phyloP scores from a whole-genome alignment of 805 yeast genomes.

The Blastobotrys parvus region DNA sequence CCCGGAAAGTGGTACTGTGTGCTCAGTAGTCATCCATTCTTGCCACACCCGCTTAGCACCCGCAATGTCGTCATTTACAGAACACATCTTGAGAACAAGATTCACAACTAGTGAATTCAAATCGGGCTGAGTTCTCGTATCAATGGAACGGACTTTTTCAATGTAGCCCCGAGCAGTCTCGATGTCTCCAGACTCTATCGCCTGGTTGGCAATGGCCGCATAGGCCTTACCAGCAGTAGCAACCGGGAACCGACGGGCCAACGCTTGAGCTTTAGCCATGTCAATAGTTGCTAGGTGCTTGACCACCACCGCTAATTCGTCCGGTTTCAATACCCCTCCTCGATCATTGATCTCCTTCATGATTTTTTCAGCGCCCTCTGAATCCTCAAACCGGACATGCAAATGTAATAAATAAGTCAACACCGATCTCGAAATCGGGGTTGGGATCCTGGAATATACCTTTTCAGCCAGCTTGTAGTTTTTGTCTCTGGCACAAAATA shows the following conservation, averaged over 20 bases:
- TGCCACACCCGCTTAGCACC: constrained; percentile 15
- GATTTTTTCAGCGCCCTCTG: constrained; percentile 15
- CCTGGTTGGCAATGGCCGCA: constrained; percentile 20
- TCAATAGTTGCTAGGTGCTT: constrained; percentile 7
- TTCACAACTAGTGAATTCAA: constrained; percentile 3
- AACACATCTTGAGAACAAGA: constrained; percentile 6
- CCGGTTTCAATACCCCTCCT: constrained; percentile 1
- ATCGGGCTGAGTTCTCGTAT: not conserved
- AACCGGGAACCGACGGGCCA: constrained; percentile 5
- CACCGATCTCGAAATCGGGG: constrained; percentile 13
- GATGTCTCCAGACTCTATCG: constrained; percentile 17
- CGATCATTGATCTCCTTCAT: constrained; percentile 13
- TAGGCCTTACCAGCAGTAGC: constrained; percentile 1
- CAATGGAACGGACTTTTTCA: constrained; percentile 1
- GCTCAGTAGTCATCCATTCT: constrained; percentile 3
- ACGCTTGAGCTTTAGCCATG: constrained; percentile 6
- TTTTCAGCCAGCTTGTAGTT: constrained; percentile 11
- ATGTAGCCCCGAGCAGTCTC: constrained; percentile 3
- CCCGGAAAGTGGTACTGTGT: not conserved
- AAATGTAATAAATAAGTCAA: constrained; percentile 13
- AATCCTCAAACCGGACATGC: constrained; percentile 15
- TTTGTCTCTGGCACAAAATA: constrained; percentile 14
- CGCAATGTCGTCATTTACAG: constrained; percentile 1
- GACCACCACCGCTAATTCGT: constrained; percentile 11
- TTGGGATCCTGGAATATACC: constrained; percentile 7